Evolutionary conservation across 208 protist genomes (phyloP), one percentile per base, ranked within the genome.

Genomic region (Acanthamoeba healyi): DNA sequence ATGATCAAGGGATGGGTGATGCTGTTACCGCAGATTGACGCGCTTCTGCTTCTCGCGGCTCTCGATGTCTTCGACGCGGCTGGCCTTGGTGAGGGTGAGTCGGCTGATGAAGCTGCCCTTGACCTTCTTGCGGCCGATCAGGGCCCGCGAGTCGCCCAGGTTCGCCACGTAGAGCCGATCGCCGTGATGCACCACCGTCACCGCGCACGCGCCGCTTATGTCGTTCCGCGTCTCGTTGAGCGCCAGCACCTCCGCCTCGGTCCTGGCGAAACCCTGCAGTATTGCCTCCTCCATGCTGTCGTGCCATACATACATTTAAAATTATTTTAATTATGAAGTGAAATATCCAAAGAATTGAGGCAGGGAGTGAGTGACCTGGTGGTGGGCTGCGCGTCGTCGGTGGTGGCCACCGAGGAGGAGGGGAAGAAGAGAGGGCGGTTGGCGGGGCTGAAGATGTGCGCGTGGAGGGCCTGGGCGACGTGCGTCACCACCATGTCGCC

Each of bases 161-260:
- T 91, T 91, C 44, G 84, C 84, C 84, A 91, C 84, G 56, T 51
- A 91, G 56, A 91, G 84, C 12, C 58, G 84, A 24, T 63, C 49
- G 32, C 84, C 56, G 4, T 51, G 32, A 14, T 72, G 84, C 12
- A 91, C 36, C n/a, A 72, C 56, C 17, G 84, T 36, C 84, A 72
- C 58, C 56, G 58, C 84, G 54, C 84, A 91, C 0, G 56, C 49
- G 26, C 84, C 84, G 84, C 84, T 91, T 32, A 72, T 91, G 84
- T 91, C 56, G 54, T 72, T 32, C 36, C 22, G 67, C 38, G 7
- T 24, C 77, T 86, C n/a, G 42, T 58, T 58, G 29, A 86, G 22
- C 77, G 77, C 77, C 77, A 86, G 44, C 77, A 86, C 77, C 26
- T 86, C 77, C 19, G n/a, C 44, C 42, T 86, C 77, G 22, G 77